Evolutionary conservation across 2,329 filamentous ascomycete species (phyloP).

Genomic region (Paramyrothecium sp.): DNA sequence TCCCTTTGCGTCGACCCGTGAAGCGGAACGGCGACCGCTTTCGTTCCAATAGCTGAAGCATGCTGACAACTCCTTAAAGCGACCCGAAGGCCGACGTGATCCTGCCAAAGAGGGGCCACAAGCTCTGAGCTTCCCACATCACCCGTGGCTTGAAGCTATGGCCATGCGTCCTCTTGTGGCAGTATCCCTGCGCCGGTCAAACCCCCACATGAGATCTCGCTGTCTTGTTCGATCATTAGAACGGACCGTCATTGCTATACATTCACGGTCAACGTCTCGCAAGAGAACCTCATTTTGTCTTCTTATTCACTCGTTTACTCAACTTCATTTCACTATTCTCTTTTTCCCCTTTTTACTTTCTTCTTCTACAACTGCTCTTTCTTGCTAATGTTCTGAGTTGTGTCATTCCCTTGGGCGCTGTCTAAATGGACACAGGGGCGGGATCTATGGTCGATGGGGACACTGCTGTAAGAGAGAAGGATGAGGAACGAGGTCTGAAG

Average conservation of each 20-base stretch:
- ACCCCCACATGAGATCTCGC: background rate
- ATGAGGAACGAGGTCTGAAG: too few species aligned
- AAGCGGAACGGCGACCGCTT: background rate
- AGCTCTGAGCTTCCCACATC: background rate
- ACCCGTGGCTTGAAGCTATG: background rate
- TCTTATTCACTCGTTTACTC: background rate
- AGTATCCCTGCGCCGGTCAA: background rate
- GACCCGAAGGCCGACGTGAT: background rate
- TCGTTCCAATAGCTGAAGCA: background rate
- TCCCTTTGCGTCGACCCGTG: background rate
- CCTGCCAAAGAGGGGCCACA: background rate
- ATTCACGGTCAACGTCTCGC: slow-evolving; percentile 1
- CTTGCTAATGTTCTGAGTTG: too few species aligned
- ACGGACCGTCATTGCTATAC: background rate
- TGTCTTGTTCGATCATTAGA: background rate
- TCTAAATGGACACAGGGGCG: too few species aligned
- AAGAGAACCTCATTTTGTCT: slow-evolving; percentile 1
- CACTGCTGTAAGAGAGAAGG: too few species aligned
- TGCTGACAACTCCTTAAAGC: background rate
- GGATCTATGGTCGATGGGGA: too few species aligned
- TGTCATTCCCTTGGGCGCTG: too few species aligned
- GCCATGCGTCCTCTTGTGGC: background rate
- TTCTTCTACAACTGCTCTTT: background rate
- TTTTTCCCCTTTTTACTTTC: background rate
- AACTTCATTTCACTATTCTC: background rate